phyloP scores from a whole-genome alignment of 2,329 filamentous ascomycete species.

The Thermoascus crustaceus region DNA sequence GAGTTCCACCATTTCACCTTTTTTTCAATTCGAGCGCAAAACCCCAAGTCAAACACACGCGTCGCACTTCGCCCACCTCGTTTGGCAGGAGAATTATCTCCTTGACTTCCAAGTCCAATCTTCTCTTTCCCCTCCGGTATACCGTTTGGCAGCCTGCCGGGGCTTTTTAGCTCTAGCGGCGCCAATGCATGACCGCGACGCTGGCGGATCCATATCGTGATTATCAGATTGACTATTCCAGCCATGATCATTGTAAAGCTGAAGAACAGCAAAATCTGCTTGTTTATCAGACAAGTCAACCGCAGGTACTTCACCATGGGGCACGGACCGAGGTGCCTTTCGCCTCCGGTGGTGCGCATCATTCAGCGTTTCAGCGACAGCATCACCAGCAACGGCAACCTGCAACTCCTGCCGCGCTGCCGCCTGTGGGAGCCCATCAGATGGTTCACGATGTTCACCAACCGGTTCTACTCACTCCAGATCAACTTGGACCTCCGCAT shows the following conservation, averaged over 20 bases:
- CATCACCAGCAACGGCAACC: conserved; percentile 28
- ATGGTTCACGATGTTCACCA: conserved; percentile 25
- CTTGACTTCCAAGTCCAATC: not conserved
- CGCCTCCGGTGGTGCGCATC: conserved; percentile 23
- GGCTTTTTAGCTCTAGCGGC: conserved; percentile 65
- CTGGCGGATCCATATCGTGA: conserved; percentile 69
- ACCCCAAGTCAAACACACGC: conserved; percentile 1
- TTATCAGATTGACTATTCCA: conserved; percentile 68
- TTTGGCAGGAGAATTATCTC: not conserved
- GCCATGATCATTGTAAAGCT: conserved; percentile 58
- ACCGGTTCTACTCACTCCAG: conserved; percentile 22
- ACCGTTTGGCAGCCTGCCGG: conserved; percentile 47
- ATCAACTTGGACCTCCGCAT: conserved; percentile 28
- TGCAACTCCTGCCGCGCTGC: conserved; percentile 31
- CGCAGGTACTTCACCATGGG: conserved; percentile 28
- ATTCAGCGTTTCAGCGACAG: conserved; percentile 31
- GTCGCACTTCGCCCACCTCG: not conserved
- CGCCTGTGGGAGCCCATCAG: conserved; percentile 22
- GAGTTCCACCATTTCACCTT: not conserved
- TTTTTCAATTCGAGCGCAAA: conserved; percentile 1
- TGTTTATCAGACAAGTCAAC: conserved; percentile 48
- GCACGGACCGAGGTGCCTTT: conserved; percentile 26
- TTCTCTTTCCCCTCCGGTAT: conserved; percentile 6
- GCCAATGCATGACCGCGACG: conserved; percentile 63
- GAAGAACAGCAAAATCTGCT: conserved; percentile 58